phyloP scores from a whole-genome alignment of 495 filamentous ascomycete genomes.

The Daldinia childiae region DNA sequence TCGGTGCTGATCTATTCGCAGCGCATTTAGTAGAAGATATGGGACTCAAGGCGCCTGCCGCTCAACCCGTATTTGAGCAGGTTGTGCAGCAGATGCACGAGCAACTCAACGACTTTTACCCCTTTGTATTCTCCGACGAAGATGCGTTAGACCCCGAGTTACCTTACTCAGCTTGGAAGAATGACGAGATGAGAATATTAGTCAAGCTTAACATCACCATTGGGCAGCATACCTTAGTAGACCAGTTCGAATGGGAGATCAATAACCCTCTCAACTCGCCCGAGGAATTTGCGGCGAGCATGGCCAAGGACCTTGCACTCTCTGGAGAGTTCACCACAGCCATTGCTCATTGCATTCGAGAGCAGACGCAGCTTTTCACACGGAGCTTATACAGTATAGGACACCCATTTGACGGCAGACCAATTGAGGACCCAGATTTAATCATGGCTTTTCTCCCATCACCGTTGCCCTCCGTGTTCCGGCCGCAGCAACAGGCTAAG shows the following conservation, averaged over 20 bases:
- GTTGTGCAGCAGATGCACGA: constrained; percentile 84
- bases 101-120: constrained; percentile 91
- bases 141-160: constrained; percentile 89
- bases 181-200: constrained; percentile 96
- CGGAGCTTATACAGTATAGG: constrained; percentile 91
- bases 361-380: constrained; percentile 93
- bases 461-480: constrained; percentile 82
- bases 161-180: constrained; percentile 94
- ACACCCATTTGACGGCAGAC: constrained; percentile 93
- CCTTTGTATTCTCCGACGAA: constrained; percentile 87
- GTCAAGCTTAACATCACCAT: constrained; percentile 98
- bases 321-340: constrained; percentile 97
- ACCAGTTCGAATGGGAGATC: constrained; percentile 99
- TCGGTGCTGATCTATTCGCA: constrained; percentile 81
- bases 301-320: constrained; percentile 90
- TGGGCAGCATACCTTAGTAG: constrained; percentile 89
- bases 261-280: constrained; percentile 93
- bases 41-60: constrained; percentile 70
- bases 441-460: constrained; percentile 85
- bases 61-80: constrained; percentile 77
- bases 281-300: constrained; percentile 89
- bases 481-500: constrained; percentile 88
- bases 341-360: constrained; percentile 95
- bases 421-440: constrained; percentile 90
- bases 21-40: constrained; percentile 92